These are phyloP conservation scores for Monilinia aucupariae DNA, from an alignment of 2,329 filamentous ascomycete genomes.

Conservation along the genomic window DNA sequence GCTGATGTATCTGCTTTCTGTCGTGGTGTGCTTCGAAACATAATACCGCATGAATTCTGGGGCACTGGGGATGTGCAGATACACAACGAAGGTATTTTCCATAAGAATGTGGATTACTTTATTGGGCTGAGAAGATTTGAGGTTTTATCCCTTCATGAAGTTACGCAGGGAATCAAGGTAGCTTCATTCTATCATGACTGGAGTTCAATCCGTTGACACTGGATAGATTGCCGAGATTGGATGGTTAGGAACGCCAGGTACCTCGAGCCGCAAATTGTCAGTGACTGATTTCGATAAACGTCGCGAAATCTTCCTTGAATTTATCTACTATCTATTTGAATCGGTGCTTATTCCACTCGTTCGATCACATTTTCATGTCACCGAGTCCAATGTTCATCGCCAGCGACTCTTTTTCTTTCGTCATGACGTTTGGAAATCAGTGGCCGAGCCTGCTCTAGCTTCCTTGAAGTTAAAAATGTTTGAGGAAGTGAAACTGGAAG, in stretches of 20 bases:
- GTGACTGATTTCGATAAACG: slow-evolving; percentile 70
- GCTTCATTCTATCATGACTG: slow-evolving; percentile 15
- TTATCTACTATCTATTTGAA: slow-evolving; percentile 90
- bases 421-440: slow-evolving; percentile 79
- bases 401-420: slow-evolving; percentile 89
- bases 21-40: slow-evolving; percentile 63
- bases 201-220: slow-evolving; percentile 8
- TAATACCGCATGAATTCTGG: slow-evolving; percentile 74
- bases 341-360: slow-evolving; percentile 84
- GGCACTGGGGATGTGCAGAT: slow-evolving; percentile 49
- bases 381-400: slow-evolving; percentile 75
- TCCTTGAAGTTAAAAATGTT: slow-evolving; percentile 68
- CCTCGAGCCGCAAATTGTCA: slow-evolving; percentile 52
- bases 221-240: slow-evolving; percentile 57
- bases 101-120: slow-evolving; percentile 71
- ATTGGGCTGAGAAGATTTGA: slow-evolving; percentile 76
- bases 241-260: slow-evolving; percentile 63
- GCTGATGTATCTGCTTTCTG: slow-evolving; percentile 80
- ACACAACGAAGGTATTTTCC: slow-evolving; percentile 57
- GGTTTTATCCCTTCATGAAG: slow-evolving; percentile 70
- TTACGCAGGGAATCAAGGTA: slow-evolving; percentile 72
- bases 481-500: slow-evolving; percentile 61
- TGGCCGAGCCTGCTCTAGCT: slow-evolving; percentile 68
- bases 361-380: slow-evolving; percentile 86
- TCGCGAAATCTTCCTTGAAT: slow-evolving; percentile 71